A percentile compares a stretch with the other conserved stretches of the same genome.
phyloP scores from a whole-genome alignment of 345 rosid species.

The Populus tremula region DNA sequence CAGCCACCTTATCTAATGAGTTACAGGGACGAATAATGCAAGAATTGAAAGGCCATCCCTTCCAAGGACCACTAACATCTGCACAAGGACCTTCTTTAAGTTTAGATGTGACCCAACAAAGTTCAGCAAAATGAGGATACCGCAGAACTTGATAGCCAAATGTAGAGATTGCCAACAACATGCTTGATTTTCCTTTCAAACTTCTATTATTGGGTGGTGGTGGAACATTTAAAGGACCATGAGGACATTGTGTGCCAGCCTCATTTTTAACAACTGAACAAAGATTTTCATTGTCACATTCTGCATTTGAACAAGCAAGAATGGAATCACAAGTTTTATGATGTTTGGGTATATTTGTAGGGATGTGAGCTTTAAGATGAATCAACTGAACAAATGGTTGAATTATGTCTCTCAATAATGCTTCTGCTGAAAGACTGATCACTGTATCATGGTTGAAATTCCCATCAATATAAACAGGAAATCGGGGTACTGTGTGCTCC shows the following conservation, averaged over 20 bases:
- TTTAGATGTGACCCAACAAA: conserved; percentile 95
- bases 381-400: conserved; percentile 61
- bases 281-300: conserved; percentile 15
- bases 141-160: conserved; percentile 85
- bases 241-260: conserved; percentile 26
- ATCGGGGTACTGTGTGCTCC: conserved; percentile 55
- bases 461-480: conserved; percentile 51
- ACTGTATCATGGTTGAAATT: conserved; percentile 53
- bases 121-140: conserved; percentile 96
- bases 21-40: conserved; percentile 70
- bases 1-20: conserved; percentile 40
- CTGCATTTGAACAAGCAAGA: conserved; percentile 26
- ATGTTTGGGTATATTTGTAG: conserved; percentile 24
- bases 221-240: conserved; percentile 39
- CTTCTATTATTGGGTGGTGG: conserved; percentile 43
- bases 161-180: conserved; percentile 63
- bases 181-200: conserved; percentile 68
- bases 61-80: conserved; percentile 80
- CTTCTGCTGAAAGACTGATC: conserved; percentile 56
- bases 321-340: conserved; percentile 26
- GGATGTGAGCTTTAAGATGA: conserved; percentile 58
- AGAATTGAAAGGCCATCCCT: conserved; percentile 94
- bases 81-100: conserved; percentile 86
- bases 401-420: conserved; percentile 60
- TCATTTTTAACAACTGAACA: conserved; percentile 29